A percentile compares a stretch with the other conserved stretches of the same genome.
These are phyloP conservation scores for Neonectria magnoliae DNA, from an alignment of 2,329 filamentous ascomycete genomes.

Conservation along the genomic window DNA sequence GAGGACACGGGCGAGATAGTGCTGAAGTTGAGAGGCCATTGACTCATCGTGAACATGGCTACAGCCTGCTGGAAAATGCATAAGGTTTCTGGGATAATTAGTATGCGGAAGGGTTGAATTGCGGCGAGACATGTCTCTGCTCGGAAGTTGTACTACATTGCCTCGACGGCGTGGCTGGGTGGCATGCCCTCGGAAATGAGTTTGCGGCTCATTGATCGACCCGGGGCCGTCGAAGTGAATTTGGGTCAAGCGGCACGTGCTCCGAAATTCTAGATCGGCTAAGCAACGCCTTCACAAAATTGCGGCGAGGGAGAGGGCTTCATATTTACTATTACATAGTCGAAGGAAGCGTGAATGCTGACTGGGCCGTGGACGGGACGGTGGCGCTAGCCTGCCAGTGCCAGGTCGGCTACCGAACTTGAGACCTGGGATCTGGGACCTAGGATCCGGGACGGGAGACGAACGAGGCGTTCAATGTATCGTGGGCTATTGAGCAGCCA, in stretches of 20 bases:
- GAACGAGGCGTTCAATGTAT: slow-evolving; percentile 23
- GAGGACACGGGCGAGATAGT: not conserved
- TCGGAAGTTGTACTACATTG: slow-evolving; percentile 36
- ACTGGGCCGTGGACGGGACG: not conserved
- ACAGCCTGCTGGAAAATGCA: slow-evolving; percentile 27
- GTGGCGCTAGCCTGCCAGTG: slow-evolving; percentile 19
- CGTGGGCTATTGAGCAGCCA: slow-evolving; percentile 21
- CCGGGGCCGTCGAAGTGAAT: slow-evolving; percentile 27
- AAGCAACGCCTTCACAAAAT: slow-evolving; percentile 31
- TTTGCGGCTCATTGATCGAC: slow-evolving; percentile 25
- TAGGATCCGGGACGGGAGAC: not conserved
- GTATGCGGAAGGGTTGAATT: slow-evolving; percentile 25
- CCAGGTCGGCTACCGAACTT: not conserved
- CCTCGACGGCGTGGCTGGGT: slow-evolving; percentile 19
- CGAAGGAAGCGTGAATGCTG: slow-evolving; percentile 10
- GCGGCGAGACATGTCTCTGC: slow-evolving; percentile 35
- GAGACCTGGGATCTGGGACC: not conserved
- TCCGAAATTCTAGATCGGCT: slow-evolving; percentile 32
- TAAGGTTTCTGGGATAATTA: slow-evolving; percentile 21
- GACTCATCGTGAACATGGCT: slow-evolving; percentile 12
- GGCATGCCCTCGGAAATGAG: slow-evolving; percentile 39
- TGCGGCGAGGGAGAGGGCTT: not conserved
- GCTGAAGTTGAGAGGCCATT: not conserved
- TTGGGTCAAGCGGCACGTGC: slow-evolving; percentile 27
- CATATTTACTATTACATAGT: not conserved